Base-by-base conservation (phyloP, 768 basidiomycete genomes). In the Boletales sp. region DNA sequence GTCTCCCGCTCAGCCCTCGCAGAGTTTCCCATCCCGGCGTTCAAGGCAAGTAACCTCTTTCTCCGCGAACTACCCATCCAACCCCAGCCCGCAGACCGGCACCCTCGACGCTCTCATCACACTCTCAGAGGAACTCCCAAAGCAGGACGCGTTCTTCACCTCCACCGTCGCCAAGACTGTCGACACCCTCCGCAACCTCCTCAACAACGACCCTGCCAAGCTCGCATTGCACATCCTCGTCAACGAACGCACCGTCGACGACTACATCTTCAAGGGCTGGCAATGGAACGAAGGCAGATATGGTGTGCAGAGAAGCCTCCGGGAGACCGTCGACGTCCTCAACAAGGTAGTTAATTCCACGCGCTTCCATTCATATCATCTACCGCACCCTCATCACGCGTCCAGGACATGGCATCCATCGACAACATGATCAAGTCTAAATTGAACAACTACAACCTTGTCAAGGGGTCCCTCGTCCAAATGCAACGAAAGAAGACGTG, bases 401-500 rank as follows among this genome's bases (percentile, higher is more conserved):
- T 44, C 39, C 47, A 67, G 94, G 96, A 98, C 77, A 91, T 95
- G 83, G 76, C 76, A 19, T 92, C 91, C 18, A 93, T 98, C 55
- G 96, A 99, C 69, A 90, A 88, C 63, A 84, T 89, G 35, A 89
- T 96, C 81, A 95, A 95, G 73, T 75, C 83, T 37, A 97, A 96
- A 70, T 72, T 93, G 36, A 89, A 86, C 59, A 86, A 83, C 63
- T 99, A 99, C 70, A 94, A 94, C 64, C 73, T 95, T 12, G 88
- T 92, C 43, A 99, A 99, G 68, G 95, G 95, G 0, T 86, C 90
- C 41, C 74, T 98, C 44, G 81, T 84, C 4, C 87, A 92, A 62
- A 84, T 98, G 79, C 91, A 95, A 64, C 84, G 96, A 58, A 98
- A 93, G 83, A 88, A 90, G 76, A 83, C 82, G 94, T 95, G 64